A percentile compares a stretch with the other conserved stretches of the same genome.
These are phyloP conservation scores for Haplographium delicatum DNA, from an alignment of 495 filamentous ascomycete species.

Conservation along the genomic window DNA sequence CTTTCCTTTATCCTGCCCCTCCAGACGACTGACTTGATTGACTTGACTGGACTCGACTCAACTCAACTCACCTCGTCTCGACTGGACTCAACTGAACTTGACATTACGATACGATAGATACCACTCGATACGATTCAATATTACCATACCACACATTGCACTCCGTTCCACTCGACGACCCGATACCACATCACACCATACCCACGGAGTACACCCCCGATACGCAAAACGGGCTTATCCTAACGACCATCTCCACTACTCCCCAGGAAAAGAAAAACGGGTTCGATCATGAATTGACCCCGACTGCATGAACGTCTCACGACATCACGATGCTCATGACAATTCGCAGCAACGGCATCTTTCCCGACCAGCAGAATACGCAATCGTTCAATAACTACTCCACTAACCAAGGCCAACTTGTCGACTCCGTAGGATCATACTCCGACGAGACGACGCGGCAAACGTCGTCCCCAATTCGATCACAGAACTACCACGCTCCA, in stretches of 20 bases:
- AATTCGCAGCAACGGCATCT: constrained; percentile 24
- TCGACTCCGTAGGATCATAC: constrained; percentile 19
- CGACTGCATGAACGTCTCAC: not conserved
- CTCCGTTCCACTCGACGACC: not conserved
- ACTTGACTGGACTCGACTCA: no score
- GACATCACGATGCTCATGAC: constrained; percentile 28
- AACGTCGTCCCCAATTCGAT: constrained; percentile 10
- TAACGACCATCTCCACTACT: not conserved
- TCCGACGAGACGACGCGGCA: constrained; percentile 15
- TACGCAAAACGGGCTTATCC: not conserved
- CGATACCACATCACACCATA: not conserved
- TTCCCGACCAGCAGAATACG: constrained; percentile 25
- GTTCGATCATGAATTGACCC: constrained; percentile 21
- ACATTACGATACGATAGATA: no score
- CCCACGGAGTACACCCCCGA: not conserved
- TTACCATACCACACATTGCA: no score
- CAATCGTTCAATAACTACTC: constrained; percentile 19
- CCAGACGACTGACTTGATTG: constrained; percentile 4
- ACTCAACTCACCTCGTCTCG: no score
- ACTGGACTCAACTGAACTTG: no score
- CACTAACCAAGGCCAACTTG: constrained; percentile 4
- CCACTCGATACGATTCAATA: no score
- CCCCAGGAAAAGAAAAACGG: constrained; percentile 6
- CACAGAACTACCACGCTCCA: constrained; percentile 6
- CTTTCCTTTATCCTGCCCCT: constrained; percentile 22